Conservation (phyloP, 2,329 filamentous ascomycete genomes). For the Aspergillus costaricaensis region DNA sequence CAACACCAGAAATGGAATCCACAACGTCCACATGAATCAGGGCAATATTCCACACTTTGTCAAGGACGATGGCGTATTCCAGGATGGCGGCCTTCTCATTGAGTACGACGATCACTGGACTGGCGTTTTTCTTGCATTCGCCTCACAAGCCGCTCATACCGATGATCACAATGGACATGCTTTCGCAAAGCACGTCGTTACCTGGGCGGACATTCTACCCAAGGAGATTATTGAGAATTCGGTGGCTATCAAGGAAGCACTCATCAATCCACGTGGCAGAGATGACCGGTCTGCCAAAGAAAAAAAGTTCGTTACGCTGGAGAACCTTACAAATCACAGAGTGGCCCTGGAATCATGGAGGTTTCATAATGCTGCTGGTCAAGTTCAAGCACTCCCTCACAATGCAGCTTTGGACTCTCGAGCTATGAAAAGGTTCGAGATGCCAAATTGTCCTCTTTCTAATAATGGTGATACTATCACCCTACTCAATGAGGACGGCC, state of each 20-base stretch:
- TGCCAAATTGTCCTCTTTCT: slow-evolving; percentile 13
- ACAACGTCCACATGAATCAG: slow-evolving; percentile 24
- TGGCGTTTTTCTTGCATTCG: slow-evolving; percentile 21
- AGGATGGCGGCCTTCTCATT: slow-evolving; percentile 21
- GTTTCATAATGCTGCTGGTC: slow-evolving; percentile 15
- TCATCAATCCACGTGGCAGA: neutral
- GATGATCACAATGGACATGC: slow-evolving; percentile 17
- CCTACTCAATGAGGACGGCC: slow-evolving; percentile 16
- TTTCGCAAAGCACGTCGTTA: neutral
- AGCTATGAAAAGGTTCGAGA: slow-evolving; percentile 8
- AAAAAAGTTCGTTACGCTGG: slow-evolving; percentile 13
- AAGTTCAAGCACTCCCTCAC: slow-evolving; percentile 11
- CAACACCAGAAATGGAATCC: slow-evolving; percentile 12
- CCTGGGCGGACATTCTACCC: slow-evolving; percentile 15
- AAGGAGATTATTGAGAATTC: slow-evolving; percentile 11
- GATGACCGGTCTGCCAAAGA: neutral
- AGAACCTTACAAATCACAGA: slow-evolving; percentile 14
- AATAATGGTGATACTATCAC: slow-evolving; percentile 19
- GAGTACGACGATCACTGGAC: slow-evolving; percentile 15
- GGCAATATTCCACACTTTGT: slow-evolving; percentile 11
- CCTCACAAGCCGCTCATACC: slow-evolving; percentile 19
- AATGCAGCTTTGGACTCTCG: slow-evolving; percentile 12
- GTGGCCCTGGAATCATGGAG: slow-evolving; percentile 17
- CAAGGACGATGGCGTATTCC: slow-evolving; percentile 16
- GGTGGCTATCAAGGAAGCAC: slow-evolving; percentile 14